These are phyloP conservation scores for Mucor irregularis DNA, from an alignment of 371 early-diverging fungal genomes.

Conservation along the genomic window DNA sequence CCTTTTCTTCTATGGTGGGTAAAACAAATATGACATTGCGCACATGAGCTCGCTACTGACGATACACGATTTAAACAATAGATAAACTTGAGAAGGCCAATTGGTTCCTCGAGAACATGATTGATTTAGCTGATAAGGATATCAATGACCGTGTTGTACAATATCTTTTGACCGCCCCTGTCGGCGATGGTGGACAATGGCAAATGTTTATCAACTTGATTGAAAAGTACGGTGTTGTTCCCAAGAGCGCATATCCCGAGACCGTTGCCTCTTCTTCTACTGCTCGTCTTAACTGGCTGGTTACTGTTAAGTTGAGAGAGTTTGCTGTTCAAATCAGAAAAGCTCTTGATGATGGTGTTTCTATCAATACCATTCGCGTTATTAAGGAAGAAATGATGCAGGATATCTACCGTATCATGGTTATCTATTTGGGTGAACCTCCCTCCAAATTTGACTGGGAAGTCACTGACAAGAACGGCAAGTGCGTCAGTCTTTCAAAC, in stretches of 20 bases:
- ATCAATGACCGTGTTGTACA: conserved; percentile 75
- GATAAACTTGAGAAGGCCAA: conserved; percentile 81
- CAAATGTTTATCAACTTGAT: conserved; percentile 80
- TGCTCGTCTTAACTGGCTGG: conserved; percentile 58
- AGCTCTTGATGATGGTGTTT: conserved; percentile 43
- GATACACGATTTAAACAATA: conserved; percentile 1
- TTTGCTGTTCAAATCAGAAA: conserved; percentile 64
- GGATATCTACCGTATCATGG: conserved; percentile 73
- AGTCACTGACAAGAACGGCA: conserved; percentile 69
- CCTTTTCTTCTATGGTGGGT: conserved; percentile 78
- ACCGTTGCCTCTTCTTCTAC: conserved; percentile 66
- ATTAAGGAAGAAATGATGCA: conserved; percentile 65
- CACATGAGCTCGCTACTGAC: too few relatives aligned
- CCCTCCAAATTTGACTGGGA: conserved; percentile 73
- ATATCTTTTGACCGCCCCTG: conserved; percentile 66
- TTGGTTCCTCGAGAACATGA: conserved; percentile 80
- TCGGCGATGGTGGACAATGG: conserved; percentile 73
- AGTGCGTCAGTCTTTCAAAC: conserved; percentile 52
- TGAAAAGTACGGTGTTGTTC: conserved; percentile 78
- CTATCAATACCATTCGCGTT: conserved; percentile 34
- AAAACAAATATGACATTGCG: background rate
- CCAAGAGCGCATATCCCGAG: conserved; percentile 76
- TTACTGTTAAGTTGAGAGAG: conserved; percentile 73
- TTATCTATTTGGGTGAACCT: conserved; percentile 77
- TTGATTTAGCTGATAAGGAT: conserved; percentile 64